Conservation (phyloP, 1,139 yeast genomes). For the Martiniozyma asiatica region DNA sequence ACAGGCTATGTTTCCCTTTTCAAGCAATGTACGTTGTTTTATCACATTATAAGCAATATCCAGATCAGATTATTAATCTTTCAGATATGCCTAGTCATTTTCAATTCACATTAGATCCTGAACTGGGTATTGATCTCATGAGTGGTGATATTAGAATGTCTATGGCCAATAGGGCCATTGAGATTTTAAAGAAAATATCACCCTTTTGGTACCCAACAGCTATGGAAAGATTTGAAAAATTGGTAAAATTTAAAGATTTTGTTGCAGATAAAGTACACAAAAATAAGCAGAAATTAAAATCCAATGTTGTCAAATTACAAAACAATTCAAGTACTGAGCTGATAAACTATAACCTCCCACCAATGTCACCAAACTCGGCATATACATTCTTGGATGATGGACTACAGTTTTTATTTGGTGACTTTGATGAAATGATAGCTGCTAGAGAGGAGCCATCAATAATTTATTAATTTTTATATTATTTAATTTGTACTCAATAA, state of each 20-base stretch:
- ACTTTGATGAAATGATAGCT: no score
- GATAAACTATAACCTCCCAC: no score
- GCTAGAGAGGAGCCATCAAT: no score
- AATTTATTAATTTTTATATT: no score
- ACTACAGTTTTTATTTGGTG: slow-evolving; percentile 10
- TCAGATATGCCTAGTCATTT: slow-evolving; percentile 4
- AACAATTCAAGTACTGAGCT: no score
- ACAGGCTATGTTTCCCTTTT: slow-evolving; percentile 16
- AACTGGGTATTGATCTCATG: slow-evolving; percentile 7
- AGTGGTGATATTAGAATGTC: slow-evolving; percentile 10
- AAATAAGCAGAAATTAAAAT: no score
- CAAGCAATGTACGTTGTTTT: slow-evolving; percentile 15
- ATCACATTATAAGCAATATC: slow-evolving; percentile 12
- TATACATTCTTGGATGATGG: slow-evolving; percentile 9
- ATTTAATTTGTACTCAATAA: no score
- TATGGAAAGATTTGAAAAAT: slow-evolving; percentile 10
- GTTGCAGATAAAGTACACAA: slow-evolving; percentile 3
- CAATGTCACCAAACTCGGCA: neutral
- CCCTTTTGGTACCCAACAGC: slow-evolving; percentile 11
- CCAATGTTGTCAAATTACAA: no score
- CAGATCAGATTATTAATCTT: slow-evolving; percentile 8
- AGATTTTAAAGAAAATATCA: slow-evolving; percentile 5
- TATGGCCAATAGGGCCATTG: slow-evolving; percentile 8
- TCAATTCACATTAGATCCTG: slow-evolving; percentile 10
- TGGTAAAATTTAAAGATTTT: slow-evolving; percentile 9